Evolutionary conservation across 495 filamentous ascomycete genomes (phyloP).

Genomic region (Aspergillus conjunctus): DNA sequence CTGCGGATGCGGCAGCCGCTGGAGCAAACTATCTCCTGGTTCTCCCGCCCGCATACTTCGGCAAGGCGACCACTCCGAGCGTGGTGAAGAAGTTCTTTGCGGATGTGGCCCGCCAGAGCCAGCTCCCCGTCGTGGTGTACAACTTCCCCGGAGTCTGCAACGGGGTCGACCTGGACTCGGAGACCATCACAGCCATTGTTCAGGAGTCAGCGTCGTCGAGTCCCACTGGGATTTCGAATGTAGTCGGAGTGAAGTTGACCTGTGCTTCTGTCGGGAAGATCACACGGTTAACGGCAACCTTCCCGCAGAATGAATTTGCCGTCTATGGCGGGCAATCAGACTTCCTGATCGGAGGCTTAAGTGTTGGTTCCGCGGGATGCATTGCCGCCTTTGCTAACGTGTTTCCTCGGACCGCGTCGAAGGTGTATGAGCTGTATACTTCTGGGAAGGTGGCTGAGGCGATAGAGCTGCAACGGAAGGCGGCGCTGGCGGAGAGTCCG

Average conservation of each 20-base stretch:
- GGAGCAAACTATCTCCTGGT: slow-evolving; percentile 64
- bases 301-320: slow-evolving; percentile 58
- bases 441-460: slow-evolving; percentile 55
- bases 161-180: slow-evolving; percentile 68
- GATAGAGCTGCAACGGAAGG: slow-evolving; percentile 55
- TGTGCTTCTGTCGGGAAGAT: slow-evolving; percentile 72
- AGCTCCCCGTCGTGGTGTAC: slow-evolving; percentile 65
- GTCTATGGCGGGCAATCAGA: slow-evolving; percentile 72
- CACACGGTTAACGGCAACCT: slow-evolving; percentile 56
- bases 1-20: slow-evolving; percentile 57
- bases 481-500: slow-evolving; percentile 56
- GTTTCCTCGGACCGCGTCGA: slow-evolving; percentile 57
- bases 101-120: slow-evolving; percentile 53
- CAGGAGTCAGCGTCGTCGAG: slow-evolving; percentile 45
- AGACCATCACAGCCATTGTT: slow-evolving; percentile 56
- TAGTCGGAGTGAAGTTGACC: slow-evolving; percentile 69
- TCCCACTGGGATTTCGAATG: slow-evolving; percentile 50
- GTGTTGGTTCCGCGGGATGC: slow-evolving; percentile 61
- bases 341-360: slow-evolving; percentile 63
- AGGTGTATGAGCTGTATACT: slow-evolving; percentile 56
- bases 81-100: slow-evolving; percentile 64
- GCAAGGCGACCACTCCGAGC: slow-evolving; percentile 55
- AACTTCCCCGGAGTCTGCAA: slow-evolving; percentile 76
- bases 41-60: slow-evolving; percentile 67
- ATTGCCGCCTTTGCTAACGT: slow-evolving; percentile 70